Evolutionary conservation across 768 basidiomycete genomes (phyloP).

Genomic region (Amanita rubescens): DNA sequence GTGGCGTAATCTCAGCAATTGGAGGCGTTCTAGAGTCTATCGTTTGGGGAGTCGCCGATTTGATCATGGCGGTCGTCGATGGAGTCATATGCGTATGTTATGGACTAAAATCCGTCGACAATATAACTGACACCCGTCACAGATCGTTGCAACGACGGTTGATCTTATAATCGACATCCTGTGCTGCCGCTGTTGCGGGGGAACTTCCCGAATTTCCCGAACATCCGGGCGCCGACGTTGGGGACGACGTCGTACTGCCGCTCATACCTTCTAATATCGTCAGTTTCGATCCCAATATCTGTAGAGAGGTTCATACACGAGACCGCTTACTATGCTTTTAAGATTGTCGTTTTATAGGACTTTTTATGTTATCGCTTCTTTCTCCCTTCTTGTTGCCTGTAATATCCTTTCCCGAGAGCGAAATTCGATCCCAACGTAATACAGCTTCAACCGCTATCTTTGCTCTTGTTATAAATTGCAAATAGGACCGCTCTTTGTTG

Average conservation of each 20-base stretch:
- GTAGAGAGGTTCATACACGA: too few species aligned
- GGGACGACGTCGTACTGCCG: neutral
- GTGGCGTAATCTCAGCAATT: constrained; percentile 59
- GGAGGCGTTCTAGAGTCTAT: constrained; percentile 51
- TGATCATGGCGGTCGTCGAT: constrained; percentile 54
- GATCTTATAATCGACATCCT: constrained; percentile 51
- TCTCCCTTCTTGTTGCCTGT: too few species aligned
- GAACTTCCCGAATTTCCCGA: neutral
- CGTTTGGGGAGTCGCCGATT: constrained; percentile 50
- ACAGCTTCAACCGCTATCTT: too few species aligned
- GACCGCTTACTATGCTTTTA: too few species aligned
- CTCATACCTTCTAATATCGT: neutral
- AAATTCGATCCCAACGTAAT: too few species aligned
- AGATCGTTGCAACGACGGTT: constrained; percentile 63
- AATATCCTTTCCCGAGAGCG: too few species aligned
- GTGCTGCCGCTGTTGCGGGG: constrained; percentile 38
- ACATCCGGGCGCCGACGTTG: neutral
- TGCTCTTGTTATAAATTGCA: constrained; percentile 47
- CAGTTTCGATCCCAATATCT: too few species aligned
- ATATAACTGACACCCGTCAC: neutral
- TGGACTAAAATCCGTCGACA: neutral
- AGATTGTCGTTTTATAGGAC: too few species aligned
- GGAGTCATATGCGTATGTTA: constrained; percentile 50
- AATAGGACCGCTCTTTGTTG: constrained; percentile 32
- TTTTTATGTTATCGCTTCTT: too few species aligned